These are phyloP conservation scores for Sporisorium graminicola DNA, from an alignment of 1,284 basidiomycete species.

Conservation along the genomic window DNA sequence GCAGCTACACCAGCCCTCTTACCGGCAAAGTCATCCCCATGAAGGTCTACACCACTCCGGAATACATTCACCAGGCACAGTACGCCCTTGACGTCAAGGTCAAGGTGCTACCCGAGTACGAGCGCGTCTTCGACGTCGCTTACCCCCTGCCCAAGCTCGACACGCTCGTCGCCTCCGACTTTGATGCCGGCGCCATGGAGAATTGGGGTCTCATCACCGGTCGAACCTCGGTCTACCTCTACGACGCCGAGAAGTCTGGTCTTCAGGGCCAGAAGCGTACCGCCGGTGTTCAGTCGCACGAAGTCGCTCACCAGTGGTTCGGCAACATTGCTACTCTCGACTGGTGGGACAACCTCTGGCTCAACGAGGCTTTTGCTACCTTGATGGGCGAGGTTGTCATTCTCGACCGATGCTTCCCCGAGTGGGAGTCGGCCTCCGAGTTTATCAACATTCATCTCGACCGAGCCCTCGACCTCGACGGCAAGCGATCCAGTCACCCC, in stretches of 20 bases:
- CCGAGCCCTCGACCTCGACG: constrained; percentile 82
- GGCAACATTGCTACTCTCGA: constrained; percentile 92
- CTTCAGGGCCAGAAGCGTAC: constrained; percentile 83
- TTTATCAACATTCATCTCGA: constrained; percentile 74
- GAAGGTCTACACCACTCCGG: constrained; percentile 85
- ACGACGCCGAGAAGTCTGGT: constrained; percentile 83
- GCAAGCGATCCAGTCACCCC: constrained; percentile 91
- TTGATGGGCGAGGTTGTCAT: constrained; percentile 89
- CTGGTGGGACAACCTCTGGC: constrained; percentile 81
- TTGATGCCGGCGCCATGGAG: constrained; percentile 94
- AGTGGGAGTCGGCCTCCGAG: constrained; percentile 73
- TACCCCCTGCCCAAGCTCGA: constrained; percentile 86
- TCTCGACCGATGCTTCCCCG: constrained; percentile 75
- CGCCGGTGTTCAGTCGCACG: constrained; percentile 83
- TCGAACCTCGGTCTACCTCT: constrained; percentile 83
- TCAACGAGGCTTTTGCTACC: constrained; percentile 83
- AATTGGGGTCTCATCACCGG: constrained; percentile 89
- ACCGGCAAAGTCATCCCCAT: constrained; percentile 86
- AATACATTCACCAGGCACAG: constrained; percentile 83
- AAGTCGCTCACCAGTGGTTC: constrained; percentile 76
- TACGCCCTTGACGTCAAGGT: constrained; percentile 88
- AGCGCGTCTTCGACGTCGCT: constrained; percentile 86
- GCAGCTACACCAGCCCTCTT: constrained; percentile 83
- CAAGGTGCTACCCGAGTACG: constrained; percentile 89
- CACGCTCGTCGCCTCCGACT: constrained; percentile 74